Conservation (phyloP, 345 rosid genomes). For the Carallia brachiata region DNA sequence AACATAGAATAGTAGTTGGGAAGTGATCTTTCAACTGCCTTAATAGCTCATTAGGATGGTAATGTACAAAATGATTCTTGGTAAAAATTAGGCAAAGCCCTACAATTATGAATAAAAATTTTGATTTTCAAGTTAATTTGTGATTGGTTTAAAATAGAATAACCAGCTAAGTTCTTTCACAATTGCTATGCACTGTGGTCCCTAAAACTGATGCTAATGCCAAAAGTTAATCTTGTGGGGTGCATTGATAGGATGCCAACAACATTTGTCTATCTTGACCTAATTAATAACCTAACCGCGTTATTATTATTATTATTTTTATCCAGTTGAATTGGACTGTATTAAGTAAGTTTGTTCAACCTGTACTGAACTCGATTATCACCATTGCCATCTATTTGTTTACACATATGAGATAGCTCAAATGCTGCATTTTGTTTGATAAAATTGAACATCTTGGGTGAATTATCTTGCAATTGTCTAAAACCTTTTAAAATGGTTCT, state of each 20-base stretch:
- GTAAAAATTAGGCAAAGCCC: slow-evolving; percentile 19
- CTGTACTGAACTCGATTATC: neutral
- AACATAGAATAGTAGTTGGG: slow-evolving; percentile 29
- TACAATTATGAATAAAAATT: slow-evolving; percentile 32
- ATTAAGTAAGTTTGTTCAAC: slow-evolving; percentile 20
- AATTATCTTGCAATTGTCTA: too few relatives aligned
- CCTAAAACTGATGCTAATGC: slow-evolving; percentile 25
- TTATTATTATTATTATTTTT: too few relatives aligned
- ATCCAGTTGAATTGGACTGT: too few relatives aligned
- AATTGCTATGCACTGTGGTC: slow-evolving; percentile 18
- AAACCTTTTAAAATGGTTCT: too few relatives aligned
- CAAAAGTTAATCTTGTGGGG: slow-evolving; percentile 31
- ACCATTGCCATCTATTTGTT: neutral
- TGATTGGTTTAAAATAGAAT: slow-evolving; percentile 54
- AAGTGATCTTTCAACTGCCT: slow-evolving; percentile 34
- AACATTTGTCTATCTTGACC: slow-evolving; percentile 38
- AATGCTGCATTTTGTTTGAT: too few relatives aligned
- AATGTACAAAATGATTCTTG: too few relatives aligned
- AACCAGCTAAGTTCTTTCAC: slow-evolving; percentile 39
- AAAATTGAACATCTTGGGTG: too few relatives aligned
- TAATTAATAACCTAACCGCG: slow-evolving; percentile 3
- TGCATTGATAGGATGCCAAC: slow-evolving; percentile 33
- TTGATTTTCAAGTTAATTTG: slow-evolving; percentile 28
- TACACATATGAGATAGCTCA: too few relatives aligned
- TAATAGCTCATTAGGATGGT: too few relatives aligned